Percentiles rank a stretch among this genome's conserved stretches.
These are phyloP conservation scores for Flaveria floridana DNA, from an alignment of 140 eudicot species.

Conservation along the genomic window DNA sequence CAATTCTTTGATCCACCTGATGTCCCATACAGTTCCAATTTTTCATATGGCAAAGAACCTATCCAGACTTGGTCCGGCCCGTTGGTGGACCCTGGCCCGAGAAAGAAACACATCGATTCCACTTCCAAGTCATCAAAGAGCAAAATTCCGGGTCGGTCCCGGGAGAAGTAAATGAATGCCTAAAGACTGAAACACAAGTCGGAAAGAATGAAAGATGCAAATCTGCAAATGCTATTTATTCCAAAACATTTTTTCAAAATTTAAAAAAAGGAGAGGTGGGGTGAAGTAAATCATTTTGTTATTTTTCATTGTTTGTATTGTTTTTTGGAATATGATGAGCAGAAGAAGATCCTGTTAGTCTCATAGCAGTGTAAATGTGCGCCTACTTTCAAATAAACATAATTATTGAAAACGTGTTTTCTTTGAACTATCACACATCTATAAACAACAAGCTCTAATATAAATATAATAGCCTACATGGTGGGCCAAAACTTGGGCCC, in stretches of 20 bases:
- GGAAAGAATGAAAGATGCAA: slow-evolving; percentile 2
- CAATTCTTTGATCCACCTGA: slow-evolving; percentile 60
- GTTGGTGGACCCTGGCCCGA: slow-evolving; percentile 55
- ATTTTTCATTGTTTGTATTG: slow-evolving; percentile 28
- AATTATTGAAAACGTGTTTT: slow-evolving; percentile 1
- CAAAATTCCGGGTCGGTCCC: slow-evolving; percentile 37
- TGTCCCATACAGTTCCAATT: slow-evolving; percentile 60
- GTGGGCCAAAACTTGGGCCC: neutral
- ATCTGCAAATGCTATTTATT: slow-evolving; percentile 3
- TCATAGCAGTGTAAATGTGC: slow-evolving; percentile 37
- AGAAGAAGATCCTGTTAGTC: slow-evolving; percentile 29
- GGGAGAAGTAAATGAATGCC: slow-evolving; percentile 35
- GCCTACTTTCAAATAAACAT: slow-evolving; percentile 29
- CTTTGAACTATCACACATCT: too few relatives aligned
- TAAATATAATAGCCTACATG: too few relatives aligned
- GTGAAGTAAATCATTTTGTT: slow-evolving; percentile 40
- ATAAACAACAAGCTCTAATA: too few relatives aligned
- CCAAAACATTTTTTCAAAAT: neutral
- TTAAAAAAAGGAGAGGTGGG: slow-evolving; percentile 27
- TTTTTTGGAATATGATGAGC: slow-evolving; percentile 36
- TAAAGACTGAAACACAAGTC: neutral
- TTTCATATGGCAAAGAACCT: slow-evolving; percentile 60
- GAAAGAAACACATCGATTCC: slow-evolving; percentile 49
- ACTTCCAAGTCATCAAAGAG: slow-evolving; percentile 40
- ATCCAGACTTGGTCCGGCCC: slow-evolving; percentile 79